These are phyloP conservation scores for Xylaria sp. DNA, from an alignment of 2,329 filamentous ascomycete genomes.

Conservation along the genomic window DNA sequence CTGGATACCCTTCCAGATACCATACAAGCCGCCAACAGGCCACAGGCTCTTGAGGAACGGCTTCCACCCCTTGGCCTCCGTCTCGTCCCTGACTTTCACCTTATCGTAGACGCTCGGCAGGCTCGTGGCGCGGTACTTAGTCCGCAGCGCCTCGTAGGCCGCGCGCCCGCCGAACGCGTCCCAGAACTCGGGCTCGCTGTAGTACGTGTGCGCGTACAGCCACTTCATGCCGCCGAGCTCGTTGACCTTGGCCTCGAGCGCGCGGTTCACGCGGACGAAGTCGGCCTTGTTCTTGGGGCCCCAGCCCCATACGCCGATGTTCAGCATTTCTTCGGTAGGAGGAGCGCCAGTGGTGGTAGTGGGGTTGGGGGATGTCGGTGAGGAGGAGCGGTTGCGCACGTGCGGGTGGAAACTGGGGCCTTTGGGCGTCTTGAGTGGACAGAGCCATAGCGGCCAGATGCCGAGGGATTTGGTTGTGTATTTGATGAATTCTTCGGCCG, in stretches of 20 bases:
- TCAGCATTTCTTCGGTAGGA: conserved; percentile 64
- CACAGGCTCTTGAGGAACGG: conserved; percentile 54
- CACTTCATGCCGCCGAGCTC: conserved; percentile 81
- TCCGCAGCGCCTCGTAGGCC: conserved; percentile 67
- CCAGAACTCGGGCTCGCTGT: conserved; percentile 75
- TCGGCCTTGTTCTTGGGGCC: conserved; percentile 61
- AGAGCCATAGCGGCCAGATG: conserved; percentile 68
- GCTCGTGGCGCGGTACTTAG: conserved; percentile 65
- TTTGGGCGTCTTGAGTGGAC: conserved; percentile 56
- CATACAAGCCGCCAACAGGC: conserved; percentile 65
- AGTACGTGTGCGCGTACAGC: conserved; percentile 87
- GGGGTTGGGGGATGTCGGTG: background rate
- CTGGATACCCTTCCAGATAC: conserved; percentile 63
- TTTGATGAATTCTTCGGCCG: conserved; percentile 58
- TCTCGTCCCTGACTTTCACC: conserved; percentile 61
- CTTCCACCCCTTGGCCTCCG: conserved; percentile 46
- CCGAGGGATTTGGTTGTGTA: conserved; percentile 56
- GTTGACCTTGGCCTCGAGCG: conserved; percentile 71
- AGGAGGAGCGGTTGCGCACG: conserved; percentile 40
- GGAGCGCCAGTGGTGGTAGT: too few relatives aligned
- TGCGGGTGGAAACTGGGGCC: conserved; percentile 63
- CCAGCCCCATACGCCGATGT: conserved; percentile 80
- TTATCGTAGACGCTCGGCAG: conserved; percentile 76
- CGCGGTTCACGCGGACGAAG: conserved; percentile 74
- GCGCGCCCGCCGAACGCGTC: conserved; percentile 60